Conservation (phyloP, 1,139 yeast species). For the Yamadazyma triangularis region DNA sequence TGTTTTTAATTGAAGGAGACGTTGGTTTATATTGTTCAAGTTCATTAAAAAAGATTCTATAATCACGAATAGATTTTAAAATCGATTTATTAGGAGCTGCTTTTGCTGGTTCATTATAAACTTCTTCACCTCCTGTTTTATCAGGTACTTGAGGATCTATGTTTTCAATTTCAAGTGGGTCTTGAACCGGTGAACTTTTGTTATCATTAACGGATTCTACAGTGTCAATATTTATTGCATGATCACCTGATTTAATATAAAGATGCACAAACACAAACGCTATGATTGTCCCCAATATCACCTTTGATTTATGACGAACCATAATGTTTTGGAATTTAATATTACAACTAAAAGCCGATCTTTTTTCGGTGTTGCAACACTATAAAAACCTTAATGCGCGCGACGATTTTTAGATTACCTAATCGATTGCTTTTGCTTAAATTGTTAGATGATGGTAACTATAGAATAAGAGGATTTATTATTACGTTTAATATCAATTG, state of each 20-base stretch:
- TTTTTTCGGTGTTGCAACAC: too few relatives aligned
- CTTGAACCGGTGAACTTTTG: slow-evolving; percentile 2
- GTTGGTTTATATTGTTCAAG: slow-evolving; percentile 24
- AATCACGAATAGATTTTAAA: slow-evolving; percentile 21
- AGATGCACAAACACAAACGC: slow-evolving; percentile 4
- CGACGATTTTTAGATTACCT: too few relatives aligned
- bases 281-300: neutral
- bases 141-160: slow-evolving; percentile 6
- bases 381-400: too few relatives aligned
- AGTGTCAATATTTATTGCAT: neutral
- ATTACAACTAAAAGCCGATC: too few relatives aligned
- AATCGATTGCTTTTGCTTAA: too few relatives aligned
- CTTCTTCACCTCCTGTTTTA: too few relatives aligned
- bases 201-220: slow-evolving; percentile 2
- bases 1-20: slow-evolving; percentile 30
- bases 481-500: too few relatives aligned
- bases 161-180: slow-evolving; percentile 2
- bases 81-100: neutral
- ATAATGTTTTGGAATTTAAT: too few relatives aligned
- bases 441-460: too few relatives aligned
- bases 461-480: too few relatives aligned
- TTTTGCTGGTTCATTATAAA: neutral
- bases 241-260: neutral
- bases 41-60: slow-evolving; percentile 27
- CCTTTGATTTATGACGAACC: neutral